Evolutionary conservation across 2,329 filamentous ascomycete genomes (phyloP).

Genomic region (Stromatinia cepivora): DNA sequence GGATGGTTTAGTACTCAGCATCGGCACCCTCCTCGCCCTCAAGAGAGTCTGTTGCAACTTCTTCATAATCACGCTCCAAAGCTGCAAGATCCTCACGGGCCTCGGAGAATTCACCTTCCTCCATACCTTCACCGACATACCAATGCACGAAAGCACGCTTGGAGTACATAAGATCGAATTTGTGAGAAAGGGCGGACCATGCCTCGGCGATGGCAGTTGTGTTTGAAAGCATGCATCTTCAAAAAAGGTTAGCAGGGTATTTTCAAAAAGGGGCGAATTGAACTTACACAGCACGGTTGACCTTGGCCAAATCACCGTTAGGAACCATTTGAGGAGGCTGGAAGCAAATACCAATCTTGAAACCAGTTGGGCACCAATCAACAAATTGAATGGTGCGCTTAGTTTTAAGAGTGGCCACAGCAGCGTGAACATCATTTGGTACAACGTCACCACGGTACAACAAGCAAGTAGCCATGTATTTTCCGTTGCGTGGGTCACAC

Average conservation of each 20-base stretch:
- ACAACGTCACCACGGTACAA: constrained; percentile 67
- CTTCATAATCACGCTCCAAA: constrained; percentile 65
- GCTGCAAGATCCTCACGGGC: constrained; percentile 66
- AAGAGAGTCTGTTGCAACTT: constrained; percentile 57
- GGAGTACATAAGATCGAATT: constrained; percentile 70
- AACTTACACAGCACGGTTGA: constrained; percentile 94
- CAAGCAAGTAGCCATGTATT: constrained; percentile 68
- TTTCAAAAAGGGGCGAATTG: constrained; percentile 28
- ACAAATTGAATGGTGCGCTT: constrained; percentile 77
- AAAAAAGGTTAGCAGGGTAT: background rate
- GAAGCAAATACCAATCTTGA: constrained; percentile 99
- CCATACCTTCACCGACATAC: constrained; percentile 71
- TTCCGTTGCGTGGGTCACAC: constrained; percentile 64
- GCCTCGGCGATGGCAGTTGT: constrained; percentile 67
- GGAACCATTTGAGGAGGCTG: constrained; percentile 81
- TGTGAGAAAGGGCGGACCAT: constrained; percentile 64
- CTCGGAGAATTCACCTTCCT: constrained; percentile 67
- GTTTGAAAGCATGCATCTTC: constrained; percentile 58
- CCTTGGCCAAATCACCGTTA: constrained; percentile 80
- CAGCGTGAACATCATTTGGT: constrained; percentile 59
- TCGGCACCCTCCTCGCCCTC: constrained; percentile 59
- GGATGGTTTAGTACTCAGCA: constrained; percentile 52
- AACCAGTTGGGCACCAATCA: constrained; percentile 99
- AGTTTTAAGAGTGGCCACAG: constrained; percentile 62
- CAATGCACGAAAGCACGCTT: constrained; percentile 71